Evolutionary conservation across 1,139 yeast genomes (phyloP).

Genomic region (Waltiozyma sp.): DNA sequence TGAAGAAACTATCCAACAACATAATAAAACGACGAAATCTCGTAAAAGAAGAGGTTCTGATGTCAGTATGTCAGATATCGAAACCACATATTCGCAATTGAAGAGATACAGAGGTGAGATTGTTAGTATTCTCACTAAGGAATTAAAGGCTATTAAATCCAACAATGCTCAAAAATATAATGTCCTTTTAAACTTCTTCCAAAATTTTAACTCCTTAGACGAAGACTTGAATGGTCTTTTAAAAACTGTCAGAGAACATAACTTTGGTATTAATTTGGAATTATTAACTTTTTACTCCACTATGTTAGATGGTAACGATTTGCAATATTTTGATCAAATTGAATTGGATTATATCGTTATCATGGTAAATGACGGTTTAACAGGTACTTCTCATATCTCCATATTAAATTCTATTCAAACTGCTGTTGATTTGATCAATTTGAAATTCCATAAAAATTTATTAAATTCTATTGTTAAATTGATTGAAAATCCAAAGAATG

Average conservation of each 20-base stretch:
- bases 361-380: constrained; percentile 33
- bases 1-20: constrained; percentile 19
- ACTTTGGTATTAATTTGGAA: constrained; percentile 20
- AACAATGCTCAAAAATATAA: constrained; percentile 14
- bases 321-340: constrained; percentile 19
- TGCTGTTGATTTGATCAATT: constrained; percentile 26
- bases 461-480: constrained; percentile 17
- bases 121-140: constrained; percentile 9
- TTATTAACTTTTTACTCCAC: constrained; percentile 22
- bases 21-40: constrained; percentile 15
- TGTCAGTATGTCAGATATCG: constrained; percentile 20
- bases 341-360: constrained; percentile 22
- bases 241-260: constrained; percentile 14
- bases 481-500: constrained; percentile 14
- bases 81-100: constrained; percentile 14
- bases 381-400: constrained; percentile 37
- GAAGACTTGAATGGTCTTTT: constrained; percentile 14
- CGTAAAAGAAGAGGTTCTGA: constrained; percentile 24
- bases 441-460: constrained; percentile 13
- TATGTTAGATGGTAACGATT: constrained; percentile 16
- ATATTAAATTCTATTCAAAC: constrained; percentile 40
- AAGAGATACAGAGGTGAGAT: constrained; percentile 11
- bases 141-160: constrained; percentile 11
- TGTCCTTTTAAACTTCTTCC: constrained; percentile 15
- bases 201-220: constrained; percentile 11